Base-by-base conservation (phyloP, 2,329 filamentous ascomycete species). In the Capronia epimyces region DNA sequence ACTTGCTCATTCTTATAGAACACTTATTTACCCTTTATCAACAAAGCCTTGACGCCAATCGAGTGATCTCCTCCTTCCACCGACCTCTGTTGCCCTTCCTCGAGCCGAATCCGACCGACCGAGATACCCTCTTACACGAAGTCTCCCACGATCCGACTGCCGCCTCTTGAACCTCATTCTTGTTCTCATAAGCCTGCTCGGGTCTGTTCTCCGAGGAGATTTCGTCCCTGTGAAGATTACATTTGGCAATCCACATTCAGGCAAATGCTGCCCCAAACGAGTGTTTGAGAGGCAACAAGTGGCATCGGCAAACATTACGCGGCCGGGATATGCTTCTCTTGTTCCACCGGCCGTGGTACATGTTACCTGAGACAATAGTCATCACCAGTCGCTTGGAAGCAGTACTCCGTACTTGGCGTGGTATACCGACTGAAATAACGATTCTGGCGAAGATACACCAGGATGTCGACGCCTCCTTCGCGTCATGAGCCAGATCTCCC, bases 401-500 rank as follows among this genome's bases (percentile, higher is more conserved):
- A 24, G 9, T 25, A 16, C 20, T 16, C 18, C 20, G 18, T 21
- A 6, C 37, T 6, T 22, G 10, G 5, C 24, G 7, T 32, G 3
- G 29, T 12, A n/a, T 9, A 32, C 7, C n/a, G 29, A 8, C 34
- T 37, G 13, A 7, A 37, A 37, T 8, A 18, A 37, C 34, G 12
- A 18, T 20, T 18, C 13, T 37, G 34, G 16, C 15, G 15, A 20
- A 18, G 34, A n/a, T 20, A 20, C 15, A 13, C 12, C 42, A 50
- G 36, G 18, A 57, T 56, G 54, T 49, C 54, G 27, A 51, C 32
- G 16, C 50, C 50, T 13, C 29, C 44, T 22, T 54, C 50, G 34
- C 15, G 15, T 27, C 43, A 52, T 6, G 31, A 21, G 10, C 25
- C 50, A 22, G 42, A 50, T 16, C 15, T 36, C 20, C 24, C 39